A percentile compares a stretch with the other conserved stretches of the same genome.
phyloP scores from a whole-genome alignment of 225 moss, liverwort and hornwort genomes.

The Marchantia polymorpha region DNA sequence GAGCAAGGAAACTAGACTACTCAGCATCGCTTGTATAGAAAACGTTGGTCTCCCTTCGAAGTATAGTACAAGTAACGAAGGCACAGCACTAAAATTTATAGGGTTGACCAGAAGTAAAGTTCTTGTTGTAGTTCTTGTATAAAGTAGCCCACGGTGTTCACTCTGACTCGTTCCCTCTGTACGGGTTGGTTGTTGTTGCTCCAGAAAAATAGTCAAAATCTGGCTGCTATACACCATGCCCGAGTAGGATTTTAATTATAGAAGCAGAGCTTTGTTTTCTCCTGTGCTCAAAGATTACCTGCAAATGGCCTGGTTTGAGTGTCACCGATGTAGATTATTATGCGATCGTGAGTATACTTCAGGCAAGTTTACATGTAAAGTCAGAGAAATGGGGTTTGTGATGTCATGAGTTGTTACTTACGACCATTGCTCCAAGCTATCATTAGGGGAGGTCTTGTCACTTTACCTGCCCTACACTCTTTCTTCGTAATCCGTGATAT shows the following conservation, averaged over 20 bases:
- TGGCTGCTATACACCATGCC: not conserved
- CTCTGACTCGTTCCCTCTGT: not conserved
- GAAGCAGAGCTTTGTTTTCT: not conserved
- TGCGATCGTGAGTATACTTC: not conserved
- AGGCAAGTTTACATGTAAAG: not conserved
- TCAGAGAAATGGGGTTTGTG: not conserved
- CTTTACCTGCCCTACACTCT: no score
- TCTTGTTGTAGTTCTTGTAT: not conserved
- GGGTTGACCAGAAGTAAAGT: constrained; percentile 9
- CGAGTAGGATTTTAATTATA: not conserved
- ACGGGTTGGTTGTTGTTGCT: not conserved
- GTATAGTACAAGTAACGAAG: not conserved
- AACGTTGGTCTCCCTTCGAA: constrained; percentile 22
- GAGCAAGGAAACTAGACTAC: constrained; percentile 76
- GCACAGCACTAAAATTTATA: not conserved
- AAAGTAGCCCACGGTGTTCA: not conserved
- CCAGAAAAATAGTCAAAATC: not conserved
- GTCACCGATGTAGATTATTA: no score
- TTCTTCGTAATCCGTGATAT: no score
- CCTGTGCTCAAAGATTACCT: not conserved
- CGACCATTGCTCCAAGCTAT: no score
- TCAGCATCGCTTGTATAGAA: not conserved
- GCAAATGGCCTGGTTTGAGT: not conserved
- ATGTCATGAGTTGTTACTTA: not conserved
- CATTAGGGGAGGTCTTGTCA: no score